Evolutionary conservation across 441 rosid species (phyloP).

Genomic region (Brassica hybrid): DNA sequence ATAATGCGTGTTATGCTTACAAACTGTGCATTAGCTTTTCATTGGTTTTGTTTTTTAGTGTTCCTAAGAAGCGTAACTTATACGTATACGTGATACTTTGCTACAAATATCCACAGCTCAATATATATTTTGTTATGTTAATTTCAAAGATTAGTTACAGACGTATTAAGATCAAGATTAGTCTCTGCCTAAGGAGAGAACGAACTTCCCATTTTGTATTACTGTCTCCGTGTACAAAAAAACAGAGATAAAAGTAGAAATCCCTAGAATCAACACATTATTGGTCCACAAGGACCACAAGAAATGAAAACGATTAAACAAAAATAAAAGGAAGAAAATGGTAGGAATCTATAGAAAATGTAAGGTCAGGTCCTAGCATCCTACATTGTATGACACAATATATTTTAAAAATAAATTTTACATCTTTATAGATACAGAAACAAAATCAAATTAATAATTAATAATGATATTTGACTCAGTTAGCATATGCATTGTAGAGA

Average conservation of each 20-base stretch:
- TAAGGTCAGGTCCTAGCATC: background rate
- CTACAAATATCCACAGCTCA: background rate
- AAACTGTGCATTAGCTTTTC: background rate
- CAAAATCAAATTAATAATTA: background rate
- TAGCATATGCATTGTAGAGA: slow-evolving; percentile 11
- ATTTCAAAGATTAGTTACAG: background rate
- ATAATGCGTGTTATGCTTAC: background rate
- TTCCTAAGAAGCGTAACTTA: background rate
- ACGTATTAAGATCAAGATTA: background rate
- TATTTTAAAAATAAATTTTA: background rate
- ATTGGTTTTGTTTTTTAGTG: background rate
- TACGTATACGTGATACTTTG: background rate
- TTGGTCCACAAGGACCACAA: slow-evolving; percentile 38
- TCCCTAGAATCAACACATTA: slow-evolving; percentile 32
- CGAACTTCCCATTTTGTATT: background rate
- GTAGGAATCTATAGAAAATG: slow-evolving; percentile 20
- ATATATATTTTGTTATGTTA: background rate
- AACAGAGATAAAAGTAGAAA: slow-evolving; percentile 25
- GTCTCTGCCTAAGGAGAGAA: background rate
- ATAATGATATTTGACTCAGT: background rate
- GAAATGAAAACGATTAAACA: background rate
- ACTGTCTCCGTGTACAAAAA: slow-evolving; percentile 29
- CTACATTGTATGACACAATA: background rate
- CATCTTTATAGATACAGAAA: background rate
- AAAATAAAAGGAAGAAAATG: background rate